Conservation (phyloP, 2,329 filamentous ascomycete species). For the Pezizomycotina sp. region DNA sequence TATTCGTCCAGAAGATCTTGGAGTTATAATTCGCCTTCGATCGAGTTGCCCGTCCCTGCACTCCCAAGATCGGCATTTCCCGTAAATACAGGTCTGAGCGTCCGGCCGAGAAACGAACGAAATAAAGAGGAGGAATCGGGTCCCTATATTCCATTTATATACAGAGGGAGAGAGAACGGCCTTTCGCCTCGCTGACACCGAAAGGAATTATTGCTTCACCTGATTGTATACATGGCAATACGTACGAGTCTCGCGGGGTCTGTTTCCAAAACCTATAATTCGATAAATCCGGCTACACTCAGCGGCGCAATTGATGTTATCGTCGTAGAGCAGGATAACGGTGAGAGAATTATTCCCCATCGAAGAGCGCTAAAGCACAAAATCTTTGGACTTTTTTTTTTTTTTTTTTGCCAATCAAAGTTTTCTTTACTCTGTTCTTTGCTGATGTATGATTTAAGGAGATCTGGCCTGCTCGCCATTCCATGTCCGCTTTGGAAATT, state of each 20-base stretch:
- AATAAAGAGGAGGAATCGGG: too few relatives aligned
- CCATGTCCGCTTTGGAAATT: conserved; percentile 97
- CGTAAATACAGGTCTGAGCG: too few relatives aligned
- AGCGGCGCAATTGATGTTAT: conserved; percentile 98
- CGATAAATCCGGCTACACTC: conserved; percentile 91
- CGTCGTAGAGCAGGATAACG: conserved; percentile 91
- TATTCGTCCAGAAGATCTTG: too few relatives aligned
- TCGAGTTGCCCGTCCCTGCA: too few relatives aligned
- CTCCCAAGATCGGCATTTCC: too few relatives aligned
- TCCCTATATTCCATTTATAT: too few relatives aligned
- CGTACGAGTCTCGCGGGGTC: conserved; percentile 91
- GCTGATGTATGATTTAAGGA: conserved; percentile 29
- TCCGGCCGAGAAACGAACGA: too few relatives aligned
- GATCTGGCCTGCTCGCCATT: conserved; percentile 83
- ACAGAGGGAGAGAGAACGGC: too few relatives aligned
- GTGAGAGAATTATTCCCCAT: too few relatives aligned
- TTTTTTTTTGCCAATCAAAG: neutral
- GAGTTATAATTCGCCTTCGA: too few relatives aligned
- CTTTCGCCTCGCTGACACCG: neutral
- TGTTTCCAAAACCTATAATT: conserved; percentile 98
- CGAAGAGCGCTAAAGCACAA: too few relatives aligned
- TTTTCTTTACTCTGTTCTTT: neutral
- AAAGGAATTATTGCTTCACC: conserved; percentile 1
- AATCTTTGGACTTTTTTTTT: neutral
- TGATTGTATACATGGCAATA: conserved; percentile 72